phyloP scores from a whole-genome alignment of 177 flowering plant species.

The Tripterygium wilfordii region DNA sequence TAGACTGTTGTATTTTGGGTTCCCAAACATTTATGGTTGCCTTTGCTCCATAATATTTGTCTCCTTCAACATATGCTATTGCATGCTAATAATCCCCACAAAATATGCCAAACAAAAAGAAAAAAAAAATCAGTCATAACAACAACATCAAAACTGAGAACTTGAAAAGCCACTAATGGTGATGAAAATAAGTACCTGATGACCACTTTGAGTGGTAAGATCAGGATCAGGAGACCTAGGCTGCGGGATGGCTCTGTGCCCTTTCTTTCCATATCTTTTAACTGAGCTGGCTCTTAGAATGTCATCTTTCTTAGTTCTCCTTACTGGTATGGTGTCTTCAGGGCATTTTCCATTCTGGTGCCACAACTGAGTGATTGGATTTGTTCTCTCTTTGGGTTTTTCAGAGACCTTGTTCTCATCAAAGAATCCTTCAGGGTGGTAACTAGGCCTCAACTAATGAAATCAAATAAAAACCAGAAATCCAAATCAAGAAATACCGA shows the following conservation, averaged over 20 bases:
- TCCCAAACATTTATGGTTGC: conserved; percentile 96
- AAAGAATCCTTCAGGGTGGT: conserved; percentile 81
- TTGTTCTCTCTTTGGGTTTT: conserved; percentile 21
- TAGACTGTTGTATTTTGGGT: conserved; percentile 75
- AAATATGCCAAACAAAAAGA: conserved; percentile 7
- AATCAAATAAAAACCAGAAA: conserved; percentile 4
- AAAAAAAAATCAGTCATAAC: conserved; percentile 1
- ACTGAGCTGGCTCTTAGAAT: conserved; percentile 88
- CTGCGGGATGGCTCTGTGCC: conserved; percentile 51
- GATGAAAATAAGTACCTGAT: conserved; percentile 54
- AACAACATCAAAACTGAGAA: conserved; percentile 6
- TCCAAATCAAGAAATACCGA: too few species aligned
- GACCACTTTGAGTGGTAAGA: conserved; percentile 72
- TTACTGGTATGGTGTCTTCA: conserved; percentile 70
- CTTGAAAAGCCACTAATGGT: not conserved
- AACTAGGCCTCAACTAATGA: conserved; percentile 74
- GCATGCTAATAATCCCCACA: conserved; percentile 61
- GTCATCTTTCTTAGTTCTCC: conserved; percentile 85
- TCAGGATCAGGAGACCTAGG: conserved; percentile 89
- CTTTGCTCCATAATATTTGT: conserved; percentile 85
- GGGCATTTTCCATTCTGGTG: conserved; percentile 82
- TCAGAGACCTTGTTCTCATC: conserved; percentile 52
- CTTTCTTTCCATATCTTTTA: conserved; percentile 86
- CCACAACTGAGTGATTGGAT: conserved; percentile 67
- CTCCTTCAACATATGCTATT: conserved; percentile 87